Percentiles rank a stretch among this genome's conserved stretches.
These are phyloP conservation scores for Pichia occidentalis DNA, from an alignment of 805 yeast species.

Conservation along the genomic window DNA sequence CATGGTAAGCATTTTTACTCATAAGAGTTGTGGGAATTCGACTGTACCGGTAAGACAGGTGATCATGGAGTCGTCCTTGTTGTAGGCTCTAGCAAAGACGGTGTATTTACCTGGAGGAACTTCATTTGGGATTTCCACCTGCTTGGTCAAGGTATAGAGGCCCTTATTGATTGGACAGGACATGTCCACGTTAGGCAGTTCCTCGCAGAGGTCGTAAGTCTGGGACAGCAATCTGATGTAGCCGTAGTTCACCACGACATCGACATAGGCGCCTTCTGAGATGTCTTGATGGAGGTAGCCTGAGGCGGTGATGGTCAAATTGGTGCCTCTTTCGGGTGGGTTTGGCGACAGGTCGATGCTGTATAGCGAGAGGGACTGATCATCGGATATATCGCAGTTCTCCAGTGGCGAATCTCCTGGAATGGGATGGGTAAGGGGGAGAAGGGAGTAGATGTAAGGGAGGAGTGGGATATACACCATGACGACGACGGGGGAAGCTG, in stretches of 20 bases:
- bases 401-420: conserved; percentile 88
- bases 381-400: conserved; percentile 59
- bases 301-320: conserved; percentile 69
- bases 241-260: conserved; percentile 88
- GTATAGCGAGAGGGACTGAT: conserved; percentile 60
- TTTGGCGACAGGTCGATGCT: conserved; percentile 65
- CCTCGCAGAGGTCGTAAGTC: conserved; percentile 90
- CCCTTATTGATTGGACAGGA: conserved; percentile 80
- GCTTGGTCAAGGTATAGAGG: conserved; percentile 53
- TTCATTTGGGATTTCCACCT: conserved; percentile 79
- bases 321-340: conserved; percentile 84
- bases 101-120: conserved; percentile 94
- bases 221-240: conserved; percentile 82
- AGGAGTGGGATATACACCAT: neutral
- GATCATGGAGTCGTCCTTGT: conserved; percentile 71
- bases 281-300: conserved; percentile 55
- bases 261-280: conserved; percentile 87
- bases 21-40: conserved; percentile 37
- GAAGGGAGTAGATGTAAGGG: conserved; percentile 1
- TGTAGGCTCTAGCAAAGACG: conserved; percentile 85
- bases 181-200: conserved; percentile 74
- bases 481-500: no score
- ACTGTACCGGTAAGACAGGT: conserved; percentile 78
- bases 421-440: conserved; percentile 50
- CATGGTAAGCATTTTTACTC: conserved; percentile 1